Percentiles rank a stretch among this genome's conserved stretches.
Conservation (phyloP, 1,139 yeast species). For the Casaregolazyma suthepensis region DNA sequence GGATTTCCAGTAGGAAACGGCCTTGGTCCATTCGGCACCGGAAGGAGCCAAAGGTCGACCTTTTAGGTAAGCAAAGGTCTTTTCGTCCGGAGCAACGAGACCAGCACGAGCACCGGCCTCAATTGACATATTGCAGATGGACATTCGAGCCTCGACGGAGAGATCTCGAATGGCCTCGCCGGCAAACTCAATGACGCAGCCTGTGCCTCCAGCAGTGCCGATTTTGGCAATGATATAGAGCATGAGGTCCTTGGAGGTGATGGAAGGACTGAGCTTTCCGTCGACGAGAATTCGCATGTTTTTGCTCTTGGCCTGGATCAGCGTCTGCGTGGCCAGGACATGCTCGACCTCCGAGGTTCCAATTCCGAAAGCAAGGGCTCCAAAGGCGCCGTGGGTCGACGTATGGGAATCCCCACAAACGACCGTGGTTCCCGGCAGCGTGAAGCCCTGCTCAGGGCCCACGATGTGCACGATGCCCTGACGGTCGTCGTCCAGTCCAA, state of each 20-base stretch:
- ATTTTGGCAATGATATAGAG: constrained; percentile 92
- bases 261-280: constrained; percentile 79
- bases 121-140: constrained; percentile 97
- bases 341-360: constrained; percentile 99
- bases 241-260: constrained; percentile 91
- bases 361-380: constrained; percentile 96
- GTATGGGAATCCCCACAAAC: constrained; percentile 99
- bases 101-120: constrained; percentile 99
- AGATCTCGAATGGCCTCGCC: constrained; percentile 87
- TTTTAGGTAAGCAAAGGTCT: constrained; percentile 77
- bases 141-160: constrained; percentile 99
- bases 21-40: constrained; percentile 93
- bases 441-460: constrained; percentile 98
- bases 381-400: constrained; percentile 98
- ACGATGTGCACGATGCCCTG: constrained; percentile 98
- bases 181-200: constrained; percentile 91
- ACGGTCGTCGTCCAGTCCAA: constrained; percentile 89
- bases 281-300: constrained; percentile 86
- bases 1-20: constrained; percentile 83
- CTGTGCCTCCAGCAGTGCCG: constrained; percentile 99
- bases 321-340: constrained; percentile 93
- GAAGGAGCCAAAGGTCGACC: constrained; percentile 93
- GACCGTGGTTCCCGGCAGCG: constrained; percentile 96
- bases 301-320: constrained; percentile 89
- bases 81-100: constrained; percentile 94